phyloP scores from a whole-genome alignment of 345 rosid species.

The Ceriops tagal region DNA sequence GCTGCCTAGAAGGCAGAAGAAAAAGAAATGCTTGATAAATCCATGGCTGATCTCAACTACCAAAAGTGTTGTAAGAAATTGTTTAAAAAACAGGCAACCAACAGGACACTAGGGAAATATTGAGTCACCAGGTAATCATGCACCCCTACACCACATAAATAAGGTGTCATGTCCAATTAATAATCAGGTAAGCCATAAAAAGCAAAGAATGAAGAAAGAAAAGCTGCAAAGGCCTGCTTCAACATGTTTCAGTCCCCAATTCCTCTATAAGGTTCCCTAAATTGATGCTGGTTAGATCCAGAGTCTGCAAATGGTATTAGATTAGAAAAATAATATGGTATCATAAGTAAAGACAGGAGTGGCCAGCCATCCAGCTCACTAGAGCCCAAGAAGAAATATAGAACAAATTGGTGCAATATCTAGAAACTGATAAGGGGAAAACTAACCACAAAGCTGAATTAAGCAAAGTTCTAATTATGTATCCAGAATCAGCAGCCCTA shows the following conservation, averaged over 20 bases:
- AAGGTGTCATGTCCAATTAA: neutral
- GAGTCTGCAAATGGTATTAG: slow-evolving; percentile 38
- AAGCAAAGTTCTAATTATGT: too few species aligned
- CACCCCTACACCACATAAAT: slow-evolving; percentile 50
- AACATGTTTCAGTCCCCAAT: slow-evolving; percentile 54
- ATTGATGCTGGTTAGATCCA: slow-evolving; percentile 41
- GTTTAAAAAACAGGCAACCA: neutral
- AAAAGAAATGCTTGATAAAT: slow-evolving; percentile 57
- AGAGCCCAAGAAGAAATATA: neutral
- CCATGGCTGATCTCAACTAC: slow-evolving; percentile 54
- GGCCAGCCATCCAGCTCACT: too few species aligned
- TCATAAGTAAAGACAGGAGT: neutral
- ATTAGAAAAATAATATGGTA: slow-evolving; percentile 14
- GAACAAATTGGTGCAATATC: neutral
- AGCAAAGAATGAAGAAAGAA: slow-evolving; percentile 8
- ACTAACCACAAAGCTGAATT: too few species aligned
- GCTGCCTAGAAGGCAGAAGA: slow-evolving; percentile 63
- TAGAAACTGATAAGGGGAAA: neutral
- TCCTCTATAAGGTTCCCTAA: slow-evolving; percentile 66
- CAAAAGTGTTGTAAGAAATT: slow-evolving; percentile 17
- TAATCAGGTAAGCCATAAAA: neutral
- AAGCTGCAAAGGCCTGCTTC: slow-evolving; percentile 40
- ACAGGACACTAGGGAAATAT: slow-evolving; percentile 17
- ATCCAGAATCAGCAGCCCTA: too few species aligned
- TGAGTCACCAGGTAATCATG: slow-evolving; percentile 57